Conservation (phyloP, 129 eudicot genomes). For the Tagetes erecta region DNA sequence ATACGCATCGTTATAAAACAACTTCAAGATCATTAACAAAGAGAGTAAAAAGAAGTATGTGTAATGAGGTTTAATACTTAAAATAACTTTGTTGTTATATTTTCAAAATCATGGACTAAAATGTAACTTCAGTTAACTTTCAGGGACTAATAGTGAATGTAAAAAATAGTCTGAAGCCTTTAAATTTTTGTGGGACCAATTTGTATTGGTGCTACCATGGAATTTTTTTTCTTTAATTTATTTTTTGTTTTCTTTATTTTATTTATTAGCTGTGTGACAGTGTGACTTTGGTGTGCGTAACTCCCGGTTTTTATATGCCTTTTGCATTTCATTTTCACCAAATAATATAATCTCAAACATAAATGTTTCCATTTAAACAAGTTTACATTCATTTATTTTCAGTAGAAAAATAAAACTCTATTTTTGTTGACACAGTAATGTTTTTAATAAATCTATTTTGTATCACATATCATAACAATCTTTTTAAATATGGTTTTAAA, state of each 20-base stretch:
- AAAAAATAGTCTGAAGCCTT: slow-evolving; percentile 1
- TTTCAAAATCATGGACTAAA: background rate
- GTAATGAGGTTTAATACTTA: background rate
- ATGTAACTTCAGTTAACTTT: background rate
- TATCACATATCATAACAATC: no score
- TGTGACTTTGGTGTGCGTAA: slow-evolving; percentile 11
- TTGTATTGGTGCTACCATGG: slow-evolving; percentile 7
- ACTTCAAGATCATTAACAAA: background rate
- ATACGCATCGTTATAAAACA: background rate
- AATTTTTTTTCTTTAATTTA: background rate
- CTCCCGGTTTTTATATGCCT: slow-evolving; percentile 13
- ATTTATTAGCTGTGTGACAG: slow-evolving; percentile 16
- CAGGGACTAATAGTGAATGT: background rate
- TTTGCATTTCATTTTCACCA: background rate
- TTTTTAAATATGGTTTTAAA: no score
- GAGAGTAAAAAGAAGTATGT: background rate
- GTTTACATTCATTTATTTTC: background rate
- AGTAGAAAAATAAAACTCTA: background rate
- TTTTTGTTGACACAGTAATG: background rate
- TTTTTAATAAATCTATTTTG: no score
- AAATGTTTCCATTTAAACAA: background rate
- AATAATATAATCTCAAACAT: background rate
- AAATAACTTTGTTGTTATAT: background rate
- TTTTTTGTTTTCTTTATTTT: background rate
- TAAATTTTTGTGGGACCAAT: slow-evolving; percentile 11